Evolutionary conservation across 2,329 filamentous ascomycete genomes (phyloP), one percentile per base, ranked within the genome.

Genomic region (Hypoxylon sp.): DNA sequence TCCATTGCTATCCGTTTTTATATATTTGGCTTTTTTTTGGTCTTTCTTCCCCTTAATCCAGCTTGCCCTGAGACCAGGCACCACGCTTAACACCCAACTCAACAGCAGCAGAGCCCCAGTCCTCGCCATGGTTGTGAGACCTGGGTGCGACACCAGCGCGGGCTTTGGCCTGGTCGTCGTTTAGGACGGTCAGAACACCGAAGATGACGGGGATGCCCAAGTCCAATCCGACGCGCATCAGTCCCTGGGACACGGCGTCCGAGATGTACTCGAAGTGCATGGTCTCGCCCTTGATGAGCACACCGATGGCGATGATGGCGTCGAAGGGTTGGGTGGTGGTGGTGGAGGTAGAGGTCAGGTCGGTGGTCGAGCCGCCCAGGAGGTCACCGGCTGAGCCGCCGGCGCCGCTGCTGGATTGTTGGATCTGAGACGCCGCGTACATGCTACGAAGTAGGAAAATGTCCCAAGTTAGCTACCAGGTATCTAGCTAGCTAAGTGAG

Each of bases 261-360:
- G 92, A 83, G 65, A 99, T 99, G 76, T 99, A 97, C 75, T 99
- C 94, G 68, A 99, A 99, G 75, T 99, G 94, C 91, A 97, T 97
- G 5, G 94, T 97, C 75, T 96, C 90, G 71, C 94, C 94, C 78
- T 99, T 99, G 77, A 99, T 97, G 55, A 99, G 83, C 48, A 96
- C 92, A 47, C 94, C 94, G 62, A 99, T 89, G 43, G 94, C 91
- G 61, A 99, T 92, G 59, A 99, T 86, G 57, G 94, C 94, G 69
- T 97, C 93, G 66, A 97, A 97, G 13, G 91, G 84, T 47, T 78
- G 75, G 2, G 73, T 55, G 13, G 77, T 56, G 12, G 76, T 64
- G 36, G 73, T 64, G 48, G 74, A 38, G 59, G 76, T 68, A 9
- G 80, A 73, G 19, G 80, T 77, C 21, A 91, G 80, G 71, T 96